These are phyloP conservation scores for Dactylellina sp. DNA, from an alignment of 2,329 filamentous ascomycete species.

Conservation along the genomic window DNA sequence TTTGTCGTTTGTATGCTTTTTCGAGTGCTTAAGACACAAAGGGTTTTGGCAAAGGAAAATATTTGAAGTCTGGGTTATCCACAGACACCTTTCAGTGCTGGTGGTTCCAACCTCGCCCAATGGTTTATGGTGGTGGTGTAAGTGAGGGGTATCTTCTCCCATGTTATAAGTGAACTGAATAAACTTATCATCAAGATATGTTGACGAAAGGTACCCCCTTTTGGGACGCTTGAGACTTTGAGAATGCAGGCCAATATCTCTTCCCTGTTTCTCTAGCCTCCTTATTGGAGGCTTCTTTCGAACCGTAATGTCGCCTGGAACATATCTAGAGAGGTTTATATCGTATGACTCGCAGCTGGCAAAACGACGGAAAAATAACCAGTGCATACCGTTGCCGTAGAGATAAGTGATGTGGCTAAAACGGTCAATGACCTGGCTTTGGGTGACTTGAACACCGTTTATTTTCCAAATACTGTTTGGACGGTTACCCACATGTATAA, in stretches of 20 bases:
- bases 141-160: constrained; percentile 35
- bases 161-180: constrained; percentile 28
- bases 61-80: constrained; percentile 8
- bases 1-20: not conserved
- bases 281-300: not conserved
- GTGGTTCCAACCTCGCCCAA: not conserved
- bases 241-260: not conserved
- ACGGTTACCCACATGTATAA: constrained; percentile 46
- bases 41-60: constrained; percentile 45
- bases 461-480: constrained; percentile 47
- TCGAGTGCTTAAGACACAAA: constrained; percentile 18
- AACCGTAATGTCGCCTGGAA: constrained; percentile 17
- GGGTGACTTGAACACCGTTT: constrained; percentile 31
- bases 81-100: constrained; percentile 13
- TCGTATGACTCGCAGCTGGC: constrained; percentile 5
- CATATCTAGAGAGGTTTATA: constrained; percentile 7
- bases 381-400: constrained; percentile 29
- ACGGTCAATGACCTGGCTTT: constrained; percentile 37
- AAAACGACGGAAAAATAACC: constrained; percentile 45
- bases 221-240: not conserved
- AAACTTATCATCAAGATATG: constrained; percentile 6
- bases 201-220: constrained; percentile 1
- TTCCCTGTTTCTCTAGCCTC: not conserved
- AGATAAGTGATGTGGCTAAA: constrained; percentile 50
- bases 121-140: constrained; percentile 48